Conservation (phyloP, 2,329 filamentous ascomycete species). For the Nigrospora sphaerica region DNA sequence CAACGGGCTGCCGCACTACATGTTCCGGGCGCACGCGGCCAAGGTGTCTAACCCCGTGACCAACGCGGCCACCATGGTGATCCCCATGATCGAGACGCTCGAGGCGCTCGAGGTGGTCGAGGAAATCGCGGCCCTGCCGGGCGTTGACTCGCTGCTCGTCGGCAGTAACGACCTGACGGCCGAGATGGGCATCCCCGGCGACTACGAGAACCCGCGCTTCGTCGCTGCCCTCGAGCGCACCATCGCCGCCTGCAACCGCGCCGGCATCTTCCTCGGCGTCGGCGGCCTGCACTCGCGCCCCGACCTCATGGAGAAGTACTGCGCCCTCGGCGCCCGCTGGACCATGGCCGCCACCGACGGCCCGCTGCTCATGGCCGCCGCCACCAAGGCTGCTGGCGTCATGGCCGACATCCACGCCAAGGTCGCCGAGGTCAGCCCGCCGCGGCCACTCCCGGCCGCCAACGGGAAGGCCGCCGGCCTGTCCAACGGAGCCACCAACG, state of each 20-base stretch:
- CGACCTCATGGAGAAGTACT: slow-evolving; percentile 31
- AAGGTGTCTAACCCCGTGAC: slow-evolving; percentile 11
- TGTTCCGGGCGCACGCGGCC: slow-evolving; percentile 4
- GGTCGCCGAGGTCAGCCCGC: not conserved
- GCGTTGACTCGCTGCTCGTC: slow-evolving; percentile 34
- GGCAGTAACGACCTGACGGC: slow-evolving; percentile 35
- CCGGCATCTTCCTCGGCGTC: slow-evolving; percentile 30
- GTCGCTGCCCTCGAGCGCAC: slow-evolving; percentile 23
- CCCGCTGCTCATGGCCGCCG: slow-evolving; percentile 16
- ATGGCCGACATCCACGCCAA: slow-evolving; percentile 14
- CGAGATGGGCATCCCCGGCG: slow-evolving; percentile 33
- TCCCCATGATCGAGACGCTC: slow-evolving; percentile 29
- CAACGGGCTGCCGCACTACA: slow-evolving; percentile 14
- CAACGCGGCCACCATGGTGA: slow-evolving; percentile 26
- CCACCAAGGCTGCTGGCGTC: slow-evolving; percentile 14
- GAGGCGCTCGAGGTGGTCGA: slow-evolving; percentile 24
- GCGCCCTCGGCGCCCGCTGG: slow-evolving; percentile 14
- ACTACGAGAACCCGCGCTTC: slow-evolving; percentile 27
- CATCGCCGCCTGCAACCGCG: slow-evolving; percentile 27
- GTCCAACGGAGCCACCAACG: not conserved
- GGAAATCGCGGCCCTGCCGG: slow-evolving; percentile 14
- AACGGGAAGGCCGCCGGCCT: not conserved
- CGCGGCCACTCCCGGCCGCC: not conserved
- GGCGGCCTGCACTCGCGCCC: slow-evolving; percentile 31
- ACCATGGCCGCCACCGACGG: slow-evolving; percentile 21